Base-by-base conservation (phyloP, 495 filamentous ascomycete species). In the Hypoxylon rickii region DNA sequence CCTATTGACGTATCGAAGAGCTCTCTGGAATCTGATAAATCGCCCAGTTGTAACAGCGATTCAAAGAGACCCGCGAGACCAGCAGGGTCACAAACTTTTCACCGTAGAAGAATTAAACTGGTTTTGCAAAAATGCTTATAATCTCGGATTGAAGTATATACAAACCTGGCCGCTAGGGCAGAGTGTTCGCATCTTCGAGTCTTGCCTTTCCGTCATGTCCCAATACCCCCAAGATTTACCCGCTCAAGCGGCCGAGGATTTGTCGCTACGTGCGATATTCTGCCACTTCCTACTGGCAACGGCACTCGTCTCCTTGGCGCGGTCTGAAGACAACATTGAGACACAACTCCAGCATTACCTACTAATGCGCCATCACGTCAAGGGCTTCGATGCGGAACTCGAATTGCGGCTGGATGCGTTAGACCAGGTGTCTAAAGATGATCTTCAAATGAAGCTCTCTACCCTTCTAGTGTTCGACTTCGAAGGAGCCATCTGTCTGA, bases 51-150 rank as follows among this genome's bases (percentile, higher is more conserved):
- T 79, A 6, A 58, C 70, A 3, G 71, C 73, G 6, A 79, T 75
- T 67, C 75, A 69, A 71, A 76, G 70, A 63, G 63, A 67, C 42
- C 71, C 59, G 57, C 41, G 59, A 15, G 55, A 68, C 49, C 26
- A 55, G 40, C 51, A 65, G 19, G 51, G 69, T 62, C 48, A 64
- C 24, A 67, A 66, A 19, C 52, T 79, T 11, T 87, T 88, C 67
- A 80, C 73, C 1, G 38, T 78, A 16, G 70, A 72, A 19, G 89
- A 95, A 52, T 73, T 93, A 2, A 79, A 93, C 64, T 94, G 90
- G 90, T 90, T 95, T 69, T 85, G 83, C 39, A 81, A 83, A 46
- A 91, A 86, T 58, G 81, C 83, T 5, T 96, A 94, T 68, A 91
- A 92, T 58, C 66, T 90, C 18, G 81, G 84, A 0, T 65, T 92